These are phyloP conservation scores for Chytriomyces hyalinus DNA, from an alignment of 192 early-diverging fungal genomes.

Conservation along the genomic window DNA sequence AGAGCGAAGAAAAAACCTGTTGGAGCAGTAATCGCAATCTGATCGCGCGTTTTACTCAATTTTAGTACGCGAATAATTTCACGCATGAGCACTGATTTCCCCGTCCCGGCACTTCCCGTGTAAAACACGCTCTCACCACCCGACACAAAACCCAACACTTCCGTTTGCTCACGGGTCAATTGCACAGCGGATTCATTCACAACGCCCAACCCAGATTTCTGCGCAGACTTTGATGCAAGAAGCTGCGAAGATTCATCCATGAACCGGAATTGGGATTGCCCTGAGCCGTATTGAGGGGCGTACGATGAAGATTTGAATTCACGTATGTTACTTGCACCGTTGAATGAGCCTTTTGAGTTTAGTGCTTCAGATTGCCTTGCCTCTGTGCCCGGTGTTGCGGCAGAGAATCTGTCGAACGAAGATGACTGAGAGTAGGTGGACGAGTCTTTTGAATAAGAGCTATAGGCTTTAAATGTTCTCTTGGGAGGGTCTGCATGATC, in stretches of 20 bases:
- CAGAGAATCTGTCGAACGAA: too few relatives aligned
- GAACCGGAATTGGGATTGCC: too few relatives aligned
- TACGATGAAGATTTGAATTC: not conserved
- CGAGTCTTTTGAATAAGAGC: too few relatives aligned
- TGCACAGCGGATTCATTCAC: slow-evolving; percentile 2
- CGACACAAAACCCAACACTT: slow-evolving; percentile 44
- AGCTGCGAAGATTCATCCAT: too few relatives aligned
- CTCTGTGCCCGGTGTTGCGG: too few relatives aligned
- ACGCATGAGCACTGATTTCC: slow-evolving; percentile 48
- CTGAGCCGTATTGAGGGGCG: not conserved
- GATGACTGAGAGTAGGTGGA: too few relatives aligned
- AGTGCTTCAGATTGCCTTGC: too few relatives aligned
- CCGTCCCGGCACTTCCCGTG: slow-evolving; percentile 62
- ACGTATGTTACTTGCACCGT: not conserved
- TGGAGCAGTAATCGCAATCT: slow-evolving; percentile 56
- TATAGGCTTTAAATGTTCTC: too few relatives aligned
- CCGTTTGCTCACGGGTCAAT: slow-evolving; percentile 39
- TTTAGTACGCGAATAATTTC: slow-evolving; percentile 48
- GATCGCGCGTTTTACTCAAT: slow-evolving; percentile 31
- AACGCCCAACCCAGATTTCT: not conserved
- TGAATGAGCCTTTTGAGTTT: too few relatives aligned
- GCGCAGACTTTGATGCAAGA: too few relatives aligned
- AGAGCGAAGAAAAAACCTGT: not conserved
- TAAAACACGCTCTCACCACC: slow-evolving; percentile 57
- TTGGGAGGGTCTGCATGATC: too few relatives aligned